phyloP scores from a whole-genome alignment of 257 asterid species.

The Salvia splendens region DNA sequence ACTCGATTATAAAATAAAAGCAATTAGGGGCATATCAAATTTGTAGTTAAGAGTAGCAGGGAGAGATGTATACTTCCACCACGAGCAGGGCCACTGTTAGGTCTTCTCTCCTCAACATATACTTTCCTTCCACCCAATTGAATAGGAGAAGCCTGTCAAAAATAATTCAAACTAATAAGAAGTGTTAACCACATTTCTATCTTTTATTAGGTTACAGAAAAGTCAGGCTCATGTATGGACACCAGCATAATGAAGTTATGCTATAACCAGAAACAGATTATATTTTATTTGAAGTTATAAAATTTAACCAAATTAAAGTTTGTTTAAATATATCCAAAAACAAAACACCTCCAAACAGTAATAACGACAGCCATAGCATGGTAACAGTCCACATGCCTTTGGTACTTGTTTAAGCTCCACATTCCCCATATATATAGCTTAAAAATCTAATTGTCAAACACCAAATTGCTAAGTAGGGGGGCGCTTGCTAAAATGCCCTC shows the following conservation, averaged over 20 bases:
- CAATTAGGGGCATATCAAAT: neutral
- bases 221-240: neutral
- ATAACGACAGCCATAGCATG: neutral
- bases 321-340: neutral
- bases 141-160: slow-evolving; percentile 72
- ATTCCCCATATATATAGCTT: neutral
- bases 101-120: slow-evolving; percentile 75
- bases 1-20: neutral
- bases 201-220: neutral
- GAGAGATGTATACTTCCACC: slow-evolving; percentile 67
- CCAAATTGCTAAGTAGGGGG: neutral
- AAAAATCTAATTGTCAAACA: neutral
- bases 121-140: slow-evolving; percentile 67
- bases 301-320: neutral
- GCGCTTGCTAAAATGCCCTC: neutral
- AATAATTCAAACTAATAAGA: slow-evolving; percentile 10
- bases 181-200: too few species aligned
- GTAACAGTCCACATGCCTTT: neutral
- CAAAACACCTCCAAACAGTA: neutral
- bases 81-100: slow-evolving; percentile 53
- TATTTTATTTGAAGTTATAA: neutral
- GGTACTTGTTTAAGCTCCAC: slow-evolving; percentile 6
- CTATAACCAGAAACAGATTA: neutral
- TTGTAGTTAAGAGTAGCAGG: neutral
- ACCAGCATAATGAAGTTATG: neutral